Percentiles rank a stretch among this genome's conserved stretches.
These are phyloP conservation scores for Rubroboletus satanas DNA, from an alignment of 768 basidiomycete species.

Conservation along the genomic window DNA sequence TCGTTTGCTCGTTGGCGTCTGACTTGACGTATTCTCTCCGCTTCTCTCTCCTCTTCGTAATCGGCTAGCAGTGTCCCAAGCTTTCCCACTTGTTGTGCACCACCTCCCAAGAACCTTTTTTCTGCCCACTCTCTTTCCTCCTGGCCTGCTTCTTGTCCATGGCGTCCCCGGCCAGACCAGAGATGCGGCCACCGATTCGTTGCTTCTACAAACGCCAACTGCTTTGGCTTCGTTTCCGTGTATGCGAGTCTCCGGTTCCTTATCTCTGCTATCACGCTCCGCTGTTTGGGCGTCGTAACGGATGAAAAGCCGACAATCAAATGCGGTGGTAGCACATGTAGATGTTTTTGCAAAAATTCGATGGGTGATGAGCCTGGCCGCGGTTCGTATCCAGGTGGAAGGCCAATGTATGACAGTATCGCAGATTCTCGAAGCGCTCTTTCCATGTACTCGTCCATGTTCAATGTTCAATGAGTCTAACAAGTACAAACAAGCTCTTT, in stretches of 20 bases:
- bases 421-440: conserved; percentile 18
- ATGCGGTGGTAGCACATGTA: conserved; percentile 65
- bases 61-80: conserved; percentile 60
- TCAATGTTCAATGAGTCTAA: conserved; percentile 6
- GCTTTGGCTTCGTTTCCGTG: conserved; percentile 48
- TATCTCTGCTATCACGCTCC: conserved; percentile 58
- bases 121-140: conserved; percentile 74
- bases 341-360: conserved; percentile 57
- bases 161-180: conserved; percentile 55
- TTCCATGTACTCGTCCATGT: conserved; percentile 2
- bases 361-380: conserved; percentile 57
- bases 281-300: conserved; percentile 55
- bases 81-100: conserved; percentile 61
- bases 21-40: conserved; percentile 50
- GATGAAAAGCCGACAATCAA: conserved; percentile 43
- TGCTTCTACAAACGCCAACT: conserved; percentile 53
- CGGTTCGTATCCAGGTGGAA: conserved; percentile 56
- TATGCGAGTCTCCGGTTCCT: conserved; percentile 73
- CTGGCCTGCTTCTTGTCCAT: conserved; percentile 47
- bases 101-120: conserved; percentile 55
- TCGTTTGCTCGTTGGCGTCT: conserved; percentile 39
- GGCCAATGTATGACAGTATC: conserved; percentile 50
- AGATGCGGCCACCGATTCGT: conserved; percentile 60
- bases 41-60: conserved; percentile 77
- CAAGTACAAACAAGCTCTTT: conserved; percentile 18